Evolutionary conservation across 2,329 filamentous ascomycete species (phyloP).

Genomic region (Chaetomium globosum): DNA sequence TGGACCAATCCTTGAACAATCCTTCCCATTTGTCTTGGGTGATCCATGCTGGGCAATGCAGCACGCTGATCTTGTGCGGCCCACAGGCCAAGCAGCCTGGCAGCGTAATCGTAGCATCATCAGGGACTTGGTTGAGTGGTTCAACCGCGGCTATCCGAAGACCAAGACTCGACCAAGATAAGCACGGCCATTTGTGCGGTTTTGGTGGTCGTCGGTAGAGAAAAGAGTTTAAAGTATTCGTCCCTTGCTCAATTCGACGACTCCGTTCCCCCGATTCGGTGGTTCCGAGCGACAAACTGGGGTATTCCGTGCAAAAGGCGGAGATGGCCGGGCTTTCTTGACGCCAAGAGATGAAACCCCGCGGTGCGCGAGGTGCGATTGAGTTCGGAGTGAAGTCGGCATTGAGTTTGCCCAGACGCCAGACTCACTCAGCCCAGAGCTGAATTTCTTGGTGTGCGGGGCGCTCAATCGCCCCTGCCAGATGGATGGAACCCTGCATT

Average conservation of each 20-base stretch:
- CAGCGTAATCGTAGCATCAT: neutral
- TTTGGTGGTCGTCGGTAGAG: conserved; percentile 1
- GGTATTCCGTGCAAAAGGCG: neutral
- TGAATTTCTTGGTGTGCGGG: no score
- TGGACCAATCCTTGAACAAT: neutral
- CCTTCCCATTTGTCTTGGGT: neutral
- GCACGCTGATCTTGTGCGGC: conserved; percentile 1
- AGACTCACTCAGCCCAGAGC: neutral
- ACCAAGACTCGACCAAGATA: neutral
- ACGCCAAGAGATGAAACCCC: neutral
- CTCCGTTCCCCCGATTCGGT: neutral
- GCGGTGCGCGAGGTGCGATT: neutral
- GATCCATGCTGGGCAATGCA: neutral
- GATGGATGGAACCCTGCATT: no score
- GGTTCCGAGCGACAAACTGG: neutral
- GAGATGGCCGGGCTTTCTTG: neutral
- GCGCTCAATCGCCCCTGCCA: no score
- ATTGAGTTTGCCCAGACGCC: neutral
- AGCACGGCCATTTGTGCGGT: neutral
- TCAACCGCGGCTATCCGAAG: conserved; percentile 23
- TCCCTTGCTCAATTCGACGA: neutral
- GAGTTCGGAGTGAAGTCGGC: conserved; percentile 6
- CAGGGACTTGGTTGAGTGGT: neutral
- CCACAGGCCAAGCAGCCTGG: neutral
- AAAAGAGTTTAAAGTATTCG: conserved; percentile 12